A percentile compares a stretch with the other conserved stretches of the same genome.
These are phyloP conservation scores for Solanum appendiculatum DNA, from an alignment of 257 asterid genomes.

Conservation along the genomic window DNA sequence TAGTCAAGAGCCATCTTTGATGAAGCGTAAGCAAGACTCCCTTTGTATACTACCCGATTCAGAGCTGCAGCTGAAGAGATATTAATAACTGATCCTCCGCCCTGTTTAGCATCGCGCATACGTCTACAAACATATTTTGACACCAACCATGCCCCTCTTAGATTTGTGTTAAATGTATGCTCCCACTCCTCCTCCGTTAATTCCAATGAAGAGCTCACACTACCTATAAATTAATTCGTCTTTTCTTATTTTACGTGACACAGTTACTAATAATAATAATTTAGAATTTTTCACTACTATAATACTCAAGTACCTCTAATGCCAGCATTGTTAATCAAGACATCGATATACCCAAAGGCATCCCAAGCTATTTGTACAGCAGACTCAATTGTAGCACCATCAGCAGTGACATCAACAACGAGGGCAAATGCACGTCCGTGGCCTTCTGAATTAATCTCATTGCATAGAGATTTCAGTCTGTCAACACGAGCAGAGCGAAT, in stretches of 20 bases:
- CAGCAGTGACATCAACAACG: constrained; percentile 39
- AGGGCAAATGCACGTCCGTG: constrained; percentile 22
- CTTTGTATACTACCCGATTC: neutral
- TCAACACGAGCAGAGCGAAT: too few species aligned
- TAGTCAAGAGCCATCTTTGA: constrained; percentile 11
- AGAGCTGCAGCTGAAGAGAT: neutral
- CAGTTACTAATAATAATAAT: too few species aligned
- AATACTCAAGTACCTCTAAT: constrained; percentile 25
- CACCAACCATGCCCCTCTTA: neutral
- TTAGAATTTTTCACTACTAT: too few species aligned
- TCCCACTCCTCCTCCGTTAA: neutral
- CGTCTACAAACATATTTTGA: neutral
- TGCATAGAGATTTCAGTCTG: constrained; percentile 29
- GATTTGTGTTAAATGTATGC: neutral
- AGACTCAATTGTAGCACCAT: constrained; percentile 18
- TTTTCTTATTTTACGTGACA: neutral
- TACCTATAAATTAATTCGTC: neutral
- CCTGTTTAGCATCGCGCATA: neutral
- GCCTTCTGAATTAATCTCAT: neutral
- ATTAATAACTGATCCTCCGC: neutral
- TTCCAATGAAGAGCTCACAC: neutral
- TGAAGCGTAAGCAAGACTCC: constrained; percentile 10
- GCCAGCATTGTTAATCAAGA: constrained; percentile 47
- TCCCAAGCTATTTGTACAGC: constrained; percentile 38
- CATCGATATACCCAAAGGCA: constrained; percentile 41